Conservation (phyloP, 1,139 yeast genomes). For the Zygoascus hellenicus region DNA sequence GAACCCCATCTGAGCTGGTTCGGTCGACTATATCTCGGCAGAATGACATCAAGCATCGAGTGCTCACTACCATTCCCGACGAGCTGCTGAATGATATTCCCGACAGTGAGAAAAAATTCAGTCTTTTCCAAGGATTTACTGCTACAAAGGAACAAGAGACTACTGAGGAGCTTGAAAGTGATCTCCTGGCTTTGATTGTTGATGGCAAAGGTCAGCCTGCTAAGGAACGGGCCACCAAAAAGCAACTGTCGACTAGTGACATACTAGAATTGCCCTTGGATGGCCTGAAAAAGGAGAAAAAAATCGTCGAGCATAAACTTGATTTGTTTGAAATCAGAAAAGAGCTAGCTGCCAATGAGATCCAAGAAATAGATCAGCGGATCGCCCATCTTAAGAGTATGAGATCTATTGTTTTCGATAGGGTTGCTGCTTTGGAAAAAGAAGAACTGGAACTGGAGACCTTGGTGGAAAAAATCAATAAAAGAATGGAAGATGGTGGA, state of each 20-base stretch:
- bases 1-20: slow-evolving; percentile 41
- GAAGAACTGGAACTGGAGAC: slow-evolving; percentile 50
- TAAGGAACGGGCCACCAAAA: slow-evolving; percentile 44
- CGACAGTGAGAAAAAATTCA: slow-evolving; percentile 34
- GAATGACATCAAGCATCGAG: slow-evolving; percentile 29
- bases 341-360: slow-evolving; percentile 57
- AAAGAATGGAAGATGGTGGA: slow-evolving; percentile 17
- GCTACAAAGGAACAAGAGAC: slow-evolving; percentile 38
- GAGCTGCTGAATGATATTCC: slow-evolving; percentile 28
- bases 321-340: slow-evolving; percentile 57
- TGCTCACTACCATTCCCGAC: slow-evolving; percentile 48
- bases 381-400: slow-evolving; percentile 45
- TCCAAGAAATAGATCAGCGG: slow-evolving; percentile 53
- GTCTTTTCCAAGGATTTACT: slow-evolving; percentile 62
- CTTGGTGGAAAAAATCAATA: slow-evolving; percentile 40
- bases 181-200: not conserved
- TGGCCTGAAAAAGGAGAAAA: slow-evolving; percentile 35
- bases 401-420: slow-evolving; percentile 49
- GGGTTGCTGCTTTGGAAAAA: slow-evolving; percentile 54
- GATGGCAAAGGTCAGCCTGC: slow-evolving; percentile 14
- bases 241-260: slow-evolving; percentile 31
- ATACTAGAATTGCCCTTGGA: not conserved
- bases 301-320: slow-evolving; percentile 42
- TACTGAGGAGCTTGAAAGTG: slow-evolving; percentile 26
- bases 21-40: slow-evolving; percentile 25